A percentile compares a stretch with the other conserved stretches of the same genome.
phyloP scores from a whole-genome alignment of 176 grass and related monocot genomes.

The Musa troglodytarum region DNA sequence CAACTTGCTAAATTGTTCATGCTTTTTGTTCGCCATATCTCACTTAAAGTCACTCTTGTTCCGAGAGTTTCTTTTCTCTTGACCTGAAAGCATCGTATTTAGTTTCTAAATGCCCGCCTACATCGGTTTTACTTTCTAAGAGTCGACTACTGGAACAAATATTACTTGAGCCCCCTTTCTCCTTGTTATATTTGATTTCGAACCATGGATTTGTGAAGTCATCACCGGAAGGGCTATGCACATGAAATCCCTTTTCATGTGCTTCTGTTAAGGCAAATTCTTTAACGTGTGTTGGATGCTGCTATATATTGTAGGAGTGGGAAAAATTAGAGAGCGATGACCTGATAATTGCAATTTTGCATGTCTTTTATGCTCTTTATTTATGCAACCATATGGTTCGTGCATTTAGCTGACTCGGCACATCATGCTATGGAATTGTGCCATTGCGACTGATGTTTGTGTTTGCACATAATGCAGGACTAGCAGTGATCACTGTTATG shows the following conservation, averaged over 20 bases:
- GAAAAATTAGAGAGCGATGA: too few relatives aligned
- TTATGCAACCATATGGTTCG: not conserved
- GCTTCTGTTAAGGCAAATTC: not conserved
- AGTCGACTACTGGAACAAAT: not conserved
- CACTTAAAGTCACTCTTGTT: not conserved
- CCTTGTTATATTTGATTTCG: not conserved
- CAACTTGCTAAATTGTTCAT: not conserved
- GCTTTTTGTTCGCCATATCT: not conserved
- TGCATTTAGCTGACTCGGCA: not conserved
- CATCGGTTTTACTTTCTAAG: not conserved
- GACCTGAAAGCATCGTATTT: not conserved
- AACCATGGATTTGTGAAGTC: not conserved
- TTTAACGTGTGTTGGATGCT: not conserved
- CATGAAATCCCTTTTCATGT: not conserved
- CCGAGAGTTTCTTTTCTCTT: not conserved
- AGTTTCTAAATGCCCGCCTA: not conserved
- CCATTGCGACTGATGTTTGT: not conserved
- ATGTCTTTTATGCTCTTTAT: not conserved
- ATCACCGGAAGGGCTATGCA: not conserved
- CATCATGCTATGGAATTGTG: not conserved
- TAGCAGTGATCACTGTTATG: slow-evolving; percentile 97
- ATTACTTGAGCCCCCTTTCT: not conserved
- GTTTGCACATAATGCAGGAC: slow-evolving; percentile 34
- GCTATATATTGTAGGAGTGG: not conserved
- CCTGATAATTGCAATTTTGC: too few relatives aligned